Evolutionary conservation across 1,284 basidiomycete species (phyloP).

Genomic region (Microstroma glucosiphilum): DNA sequence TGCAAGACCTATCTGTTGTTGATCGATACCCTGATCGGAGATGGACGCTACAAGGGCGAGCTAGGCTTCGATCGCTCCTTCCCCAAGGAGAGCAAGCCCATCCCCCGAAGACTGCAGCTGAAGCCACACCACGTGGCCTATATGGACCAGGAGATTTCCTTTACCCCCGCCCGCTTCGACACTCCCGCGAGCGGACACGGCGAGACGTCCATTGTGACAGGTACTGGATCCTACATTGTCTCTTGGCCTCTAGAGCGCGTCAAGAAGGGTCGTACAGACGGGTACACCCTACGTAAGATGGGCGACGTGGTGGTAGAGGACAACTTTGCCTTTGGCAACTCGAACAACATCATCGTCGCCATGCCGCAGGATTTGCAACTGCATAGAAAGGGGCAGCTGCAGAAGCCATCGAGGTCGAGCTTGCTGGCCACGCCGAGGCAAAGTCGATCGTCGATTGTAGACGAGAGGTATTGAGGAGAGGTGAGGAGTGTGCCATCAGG

Average conservation of each 20-base stretch:
- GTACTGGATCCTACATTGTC: conserved; percentile 87
- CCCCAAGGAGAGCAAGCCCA: conserved; percentile 87
- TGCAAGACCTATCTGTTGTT: conserved; percentile 90
- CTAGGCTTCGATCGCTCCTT: conserved; percentile 94
- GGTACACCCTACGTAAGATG: conserved; percentile 84
- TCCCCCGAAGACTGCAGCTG: conserved; percentile 80
- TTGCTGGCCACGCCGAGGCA: conserved; percentile 13
- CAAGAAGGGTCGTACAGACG: conserved; percentile 80
- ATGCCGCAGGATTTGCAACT: conserved; percentile 88
- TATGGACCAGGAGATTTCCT: conserved; percentile 81
- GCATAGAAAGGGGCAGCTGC: conserved; percentile 84
- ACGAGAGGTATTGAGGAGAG: conserved; percentile 12
- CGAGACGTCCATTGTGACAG: conserved; percentile 94
- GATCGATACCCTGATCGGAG: conserved; percentile 90
- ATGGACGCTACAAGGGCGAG: conserved; percentile 76
- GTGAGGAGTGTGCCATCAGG: neutral
- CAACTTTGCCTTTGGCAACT: conserved; percentile 59
- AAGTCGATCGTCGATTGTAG: conserved; percentile 25
- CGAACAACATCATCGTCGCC: conserved; percentile 89
- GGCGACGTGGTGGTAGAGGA: conserved; percentile 44
- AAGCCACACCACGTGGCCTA: conserved; percentile 88
- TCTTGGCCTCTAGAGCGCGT: conserved; percentile 82
- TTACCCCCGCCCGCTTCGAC: conserved; percentile 94
- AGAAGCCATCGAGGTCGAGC: conserved; percentile 75
- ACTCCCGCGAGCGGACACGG: conserved; percentile 59